Evolutionary conservation across 352 stramenopile species (phyloP).

Genomic region (Phytophthora pinifolia): DNA sequence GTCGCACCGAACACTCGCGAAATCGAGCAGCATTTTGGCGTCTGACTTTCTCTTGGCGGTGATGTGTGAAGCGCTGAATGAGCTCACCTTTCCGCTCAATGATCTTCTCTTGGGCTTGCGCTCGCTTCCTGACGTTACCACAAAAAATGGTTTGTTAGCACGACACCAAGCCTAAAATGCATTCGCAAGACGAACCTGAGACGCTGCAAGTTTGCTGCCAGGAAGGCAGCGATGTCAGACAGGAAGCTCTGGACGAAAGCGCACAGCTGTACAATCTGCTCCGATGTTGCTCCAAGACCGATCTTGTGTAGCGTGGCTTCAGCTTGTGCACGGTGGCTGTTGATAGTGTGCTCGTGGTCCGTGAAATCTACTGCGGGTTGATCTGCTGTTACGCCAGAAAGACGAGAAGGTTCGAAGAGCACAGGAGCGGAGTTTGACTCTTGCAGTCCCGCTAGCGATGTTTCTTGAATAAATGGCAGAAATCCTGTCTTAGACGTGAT

Average conservation of each 20-base stretch:
- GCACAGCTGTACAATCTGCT: conserved; percentile 31
- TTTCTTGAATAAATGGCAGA: conserved; percentile 31
- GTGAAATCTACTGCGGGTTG: background rate
- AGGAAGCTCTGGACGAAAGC: conserved; percentile 32
- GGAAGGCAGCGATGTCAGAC: conserved; percentile 19
- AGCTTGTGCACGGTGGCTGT: conserved; percentile 7
- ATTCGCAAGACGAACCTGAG: conserved; percentile 22
- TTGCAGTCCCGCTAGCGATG: conserved; percentile 12
- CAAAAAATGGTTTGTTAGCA: conserved; percentile 8
- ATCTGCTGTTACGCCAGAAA: background rate
- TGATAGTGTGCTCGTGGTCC: conserved; percentile 16
- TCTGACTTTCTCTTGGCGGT: conserved; percentile 50
- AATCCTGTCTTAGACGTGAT: conserved; percentile 8
- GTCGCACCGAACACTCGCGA: conserved; percentile 48
- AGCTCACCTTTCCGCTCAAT: conserved; percentile 63
- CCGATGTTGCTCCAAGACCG: conserved; percentile 9
- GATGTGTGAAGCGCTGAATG: conserved; percentile 60
- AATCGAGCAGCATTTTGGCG: conserved; percentile 40
- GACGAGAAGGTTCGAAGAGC: conserved; percentile 7
- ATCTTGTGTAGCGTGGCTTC: conserved; percentile 22
- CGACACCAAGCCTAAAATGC: background rate
- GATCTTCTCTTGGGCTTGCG: conserved; percentile 44
- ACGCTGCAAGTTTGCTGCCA: conserved; percentile 26
- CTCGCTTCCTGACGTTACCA: conserved; percentile 33
- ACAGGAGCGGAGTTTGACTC: conserved; percentile 10